Conservation (phyloP, 305 asterid genomes). For the Solanum chacoense region DNA sequence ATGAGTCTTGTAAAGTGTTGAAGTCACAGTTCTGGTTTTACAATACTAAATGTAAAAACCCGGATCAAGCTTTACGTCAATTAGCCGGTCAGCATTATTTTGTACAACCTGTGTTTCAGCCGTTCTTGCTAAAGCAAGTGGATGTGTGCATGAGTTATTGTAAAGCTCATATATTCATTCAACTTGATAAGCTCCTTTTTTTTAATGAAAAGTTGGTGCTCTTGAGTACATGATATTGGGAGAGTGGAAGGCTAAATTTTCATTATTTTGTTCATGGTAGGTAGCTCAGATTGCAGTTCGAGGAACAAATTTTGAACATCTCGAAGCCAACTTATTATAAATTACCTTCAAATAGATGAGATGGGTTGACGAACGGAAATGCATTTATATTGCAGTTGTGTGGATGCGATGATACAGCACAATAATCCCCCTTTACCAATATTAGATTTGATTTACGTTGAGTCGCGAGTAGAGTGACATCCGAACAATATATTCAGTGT, state of each 20-base stretch:
- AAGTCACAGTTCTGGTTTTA: not conserved
- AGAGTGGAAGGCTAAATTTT: not conserved
- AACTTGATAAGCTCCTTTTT: not conserved
- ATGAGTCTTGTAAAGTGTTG: not conserved
- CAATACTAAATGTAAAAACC: not conserved
- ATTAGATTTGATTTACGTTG: not conserved
- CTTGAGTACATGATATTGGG: not conserved
- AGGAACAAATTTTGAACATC: not conserved
- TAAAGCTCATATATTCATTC: not conserved
- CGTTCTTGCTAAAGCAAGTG: not conserved
- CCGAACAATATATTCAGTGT: not conserved
- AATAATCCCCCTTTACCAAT: not conserved
- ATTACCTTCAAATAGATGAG: not conserved
- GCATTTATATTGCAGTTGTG: not conserved
- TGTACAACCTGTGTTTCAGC: not conserved
- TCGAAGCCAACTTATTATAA: not conserved
- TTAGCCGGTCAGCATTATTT: not conserved
- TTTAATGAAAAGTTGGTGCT: not conserved
- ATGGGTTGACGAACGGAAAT: not conserved
- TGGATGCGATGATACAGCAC: not conserved
- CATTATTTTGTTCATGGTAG: not conserved
- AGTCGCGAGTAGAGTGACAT: not conserved
- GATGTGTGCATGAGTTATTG: not conserved
- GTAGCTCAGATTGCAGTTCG: not conserved
- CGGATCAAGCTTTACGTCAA: not conserved